A percentile compares a stretch with the other conserved stretches of the same genome.
Evolutionary conservation across 2,329 filamentous ascomycete species (phyloP).

Genomic region (Talaromyces atroroseus): DNA sequence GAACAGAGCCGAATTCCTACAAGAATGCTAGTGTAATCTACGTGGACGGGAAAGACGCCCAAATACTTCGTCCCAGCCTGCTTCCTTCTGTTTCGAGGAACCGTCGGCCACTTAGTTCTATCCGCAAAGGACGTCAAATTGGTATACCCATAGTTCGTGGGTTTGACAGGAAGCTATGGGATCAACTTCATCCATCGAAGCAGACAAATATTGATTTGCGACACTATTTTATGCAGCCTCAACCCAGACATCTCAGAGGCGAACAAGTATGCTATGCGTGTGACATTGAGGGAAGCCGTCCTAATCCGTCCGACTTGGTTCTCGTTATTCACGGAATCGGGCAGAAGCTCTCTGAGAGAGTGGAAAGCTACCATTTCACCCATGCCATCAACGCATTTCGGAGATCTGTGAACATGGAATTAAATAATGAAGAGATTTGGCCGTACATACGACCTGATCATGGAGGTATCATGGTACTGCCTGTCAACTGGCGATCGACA

Average conservation of each 20-base stretch:
- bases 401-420: slow-evolving; percentile 76
- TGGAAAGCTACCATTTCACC: slow-evolving; percentile 96
- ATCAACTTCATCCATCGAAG: slow-evolving; percentile 59
- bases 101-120: slow-evolving; percentile 72
- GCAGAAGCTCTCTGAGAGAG: slow-evolving; percentile 88
- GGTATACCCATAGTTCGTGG: slow-evolving; percentile 85
- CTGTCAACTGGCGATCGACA: slow-evolving; percentile 88
- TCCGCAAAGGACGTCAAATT: slow-evolving; percentile 74
- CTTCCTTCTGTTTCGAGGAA: slow-evolving; percentile 82
- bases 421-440: slow-evolving; percentile 68
- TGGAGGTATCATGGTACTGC: slow-evolving; percentile 88
- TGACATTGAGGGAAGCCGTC: slow-evolving; percentile 56
- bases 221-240: slow-evolving; percentile 37
- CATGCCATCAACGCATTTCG: slow-evolving; percentile 91
- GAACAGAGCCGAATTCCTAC: slow-evolving; percentile 54
- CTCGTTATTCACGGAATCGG: slow-evolving; percentile 94
- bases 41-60: slow-evolving; percentile 69
- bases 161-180: slow-evolving; percentile 74
- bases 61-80: slow-evolving; percentile 78
- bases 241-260: slow-evolving; percentile 26
- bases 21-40: slow-evolving; percentile 80
- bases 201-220: slow-evolving; percentile 37
- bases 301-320: slow-evolving; percentile 77
- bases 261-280: slow-evolving; percentile 50
- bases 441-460: slow-evolving; percentile 68